Evolutionary conservation across 495 filamentous ascomycete species (phyloP), one percentile per base, ranked within the genome.

Genomic region (Diplogelasinospora grovesii): DNA sequence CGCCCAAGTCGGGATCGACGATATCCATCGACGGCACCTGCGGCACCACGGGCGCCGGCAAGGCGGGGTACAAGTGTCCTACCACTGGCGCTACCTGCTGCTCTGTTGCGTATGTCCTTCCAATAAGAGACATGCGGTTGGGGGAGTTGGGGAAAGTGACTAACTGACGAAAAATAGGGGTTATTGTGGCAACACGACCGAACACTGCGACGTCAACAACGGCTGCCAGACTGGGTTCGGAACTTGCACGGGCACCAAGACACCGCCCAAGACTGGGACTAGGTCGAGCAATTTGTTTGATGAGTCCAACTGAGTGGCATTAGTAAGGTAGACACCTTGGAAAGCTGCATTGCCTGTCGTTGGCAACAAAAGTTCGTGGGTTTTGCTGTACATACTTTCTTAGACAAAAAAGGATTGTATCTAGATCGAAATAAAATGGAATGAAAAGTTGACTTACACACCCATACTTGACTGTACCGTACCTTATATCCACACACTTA

Each of bases 401-500:
- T 31, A 31, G 20, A 42, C 25, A 42, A 16, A 34, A 25, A 5
- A n/a, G n/a, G n/a, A n/a, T n/a, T n/a, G n/a, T n/a, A n/a, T n/a
- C n/a, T n/a, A n/a, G n/a, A n/a, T n/a, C n/a, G n/a, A n/a, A n/a
- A n/a, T n/a, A n/a, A n/a, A n/a, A n/a, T n/a, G n/a, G n/a, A n/a
- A n/a, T n/a, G n/a, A n/a, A n/a, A n/a, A n/a, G n/a, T n/a, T n/a
- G n/a, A n/a, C n/a, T n/a, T n/a, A n/a, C n/a, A n/a, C n/a, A n/a
- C n/a, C n/a, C n/a, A n/a, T n/a, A n/a, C n/a, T n/a, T n/a, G n/a
- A n/a, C n/a, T n/a, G n/a, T n/a, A n/a, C n/a, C n/a, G n/a, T n/a
- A n/a, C n/a, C n/a, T 50, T 45, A 71, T 41, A 71, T 69, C 61
- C 66, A 64, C 14, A 46, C 43, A 22, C 63, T 56, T n/a, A n/a